Evolutionary conservation across 2,329 filamentous ascomycete genomes (phyloP).

Genomic region (Zymoseptoria tritici): DNA sequence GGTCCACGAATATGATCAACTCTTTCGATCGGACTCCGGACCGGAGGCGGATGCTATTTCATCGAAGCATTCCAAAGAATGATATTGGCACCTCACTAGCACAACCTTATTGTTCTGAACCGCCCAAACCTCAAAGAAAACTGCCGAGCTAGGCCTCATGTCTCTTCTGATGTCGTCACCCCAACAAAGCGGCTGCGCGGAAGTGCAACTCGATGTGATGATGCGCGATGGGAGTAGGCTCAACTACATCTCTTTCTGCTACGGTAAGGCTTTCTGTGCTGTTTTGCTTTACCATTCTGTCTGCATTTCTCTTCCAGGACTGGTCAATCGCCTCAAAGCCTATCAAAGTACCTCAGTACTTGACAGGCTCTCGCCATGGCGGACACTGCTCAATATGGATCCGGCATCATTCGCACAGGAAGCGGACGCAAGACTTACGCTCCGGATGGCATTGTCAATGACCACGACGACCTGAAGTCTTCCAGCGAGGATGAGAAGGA

Average conservation of each 20-base stretch:
- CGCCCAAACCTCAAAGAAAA: not conserved
- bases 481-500: slow-evolving; percentile 8
- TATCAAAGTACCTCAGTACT: not conserved
- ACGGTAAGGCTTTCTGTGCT: not conserved
- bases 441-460: not conserved
- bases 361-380: not conserved
- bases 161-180: not conserved
- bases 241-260: not conserved
- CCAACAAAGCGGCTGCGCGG: not conserved
- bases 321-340: not conserved
- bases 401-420: not conserved
- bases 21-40: not conserved
- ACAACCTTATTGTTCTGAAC: not conserved
- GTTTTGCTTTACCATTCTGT: not conserved
- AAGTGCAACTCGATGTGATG: not conserved
- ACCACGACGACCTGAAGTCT: not conserved
- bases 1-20: no score
- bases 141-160: not conserved
- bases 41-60: not conserved
- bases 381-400: not conserved
- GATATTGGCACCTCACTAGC: not conserved
- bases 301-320: not conserved
- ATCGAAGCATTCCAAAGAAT: not conserved
- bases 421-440: not conserved
- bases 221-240: not conserved